A percentile compares a stretch with the other conserved stretches of the same genome.
These are phyloP conservation scores for Pulveroboletus ravenelii DNA, from an alignment of 768 basidiomycete species.

Conservation along the genomic window DNA sequence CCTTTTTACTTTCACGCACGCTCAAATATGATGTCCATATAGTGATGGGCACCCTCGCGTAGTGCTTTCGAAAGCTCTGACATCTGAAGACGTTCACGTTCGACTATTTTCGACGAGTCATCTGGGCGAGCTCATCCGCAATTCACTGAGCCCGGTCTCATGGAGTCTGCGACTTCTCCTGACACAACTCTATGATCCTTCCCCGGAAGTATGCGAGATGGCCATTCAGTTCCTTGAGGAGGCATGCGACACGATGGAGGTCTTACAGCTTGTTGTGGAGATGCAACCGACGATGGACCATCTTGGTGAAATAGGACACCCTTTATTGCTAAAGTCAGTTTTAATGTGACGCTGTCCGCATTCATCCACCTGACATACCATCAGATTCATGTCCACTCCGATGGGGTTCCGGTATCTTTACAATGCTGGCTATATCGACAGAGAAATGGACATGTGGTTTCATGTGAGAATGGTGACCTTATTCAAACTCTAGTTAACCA, in stretches of 20 bases:
- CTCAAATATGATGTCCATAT: conserved; percentile 2
- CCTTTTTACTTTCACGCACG: background rate
- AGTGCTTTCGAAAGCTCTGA: conserved; percentile 89
- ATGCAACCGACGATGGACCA: conserved; percentile 96
- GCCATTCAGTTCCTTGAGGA: conserved; percentile 88
- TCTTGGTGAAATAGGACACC: conserved; percentile 88
- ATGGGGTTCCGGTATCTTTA: conserved; percentile 91
- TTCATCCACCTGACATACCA: background rate
- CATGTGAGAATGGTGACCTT: conserved; percentile 50
- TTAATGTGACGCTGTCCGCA: background rate
- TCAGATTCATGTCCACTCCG: conserved; percentile 90
- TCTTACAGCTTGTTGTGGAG: conserved; percentile 85
- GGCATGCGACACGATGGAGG: conserved; percentile 79
- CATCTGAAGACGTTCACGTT: conserved; percentile 88
- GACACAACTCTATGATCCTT: conserved; percentile 94
- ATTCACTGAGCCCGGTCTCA: conserved; percentile 56
- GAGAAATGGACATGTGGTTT: conserved; percentile 96
- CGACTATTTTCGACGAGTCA: conserved; percentile 86
- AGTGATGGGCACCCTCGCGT: conserved; percentile 96
- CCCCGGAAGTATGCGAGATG: conserved; percentile 82
- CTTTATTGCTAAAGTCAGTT: conserved; percentile 77
- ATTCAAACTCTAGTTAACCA: conserved; percentile 5
- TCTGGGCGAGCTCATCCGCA: conserved; percentile 75
- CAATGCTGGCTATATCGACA: conserved; percentile 87
- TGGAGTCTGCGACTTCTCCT: conserved; percentile 91